phyloP scores from a whole-genome alignment of 345 rosid species.

The Laguncularia racemosa region DNA sequence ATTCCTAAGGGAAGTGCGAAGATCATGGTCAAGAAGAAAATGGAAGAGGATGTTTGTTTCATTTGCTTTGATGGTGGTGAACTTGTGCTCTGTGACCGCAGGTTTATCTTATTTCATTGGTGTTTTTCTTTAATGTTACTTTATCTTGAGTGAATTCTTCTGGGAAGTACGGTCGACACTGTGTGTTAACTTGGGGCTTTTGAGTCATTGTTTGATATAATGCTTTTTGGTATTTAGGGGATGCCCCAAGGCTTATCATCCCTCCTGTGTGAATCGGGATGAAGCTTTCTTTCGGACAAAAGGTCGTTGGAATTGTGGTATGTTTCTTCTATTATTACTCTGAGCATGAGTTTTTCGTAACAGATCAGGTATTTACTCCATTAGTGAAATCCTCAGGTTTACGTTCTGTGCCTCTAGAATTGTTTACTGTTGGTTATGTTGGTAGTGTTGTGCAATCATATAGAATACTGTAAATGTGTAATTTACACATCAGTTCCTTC shows the following conservation, averaged over 20 bases:
- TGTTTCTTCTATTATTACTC: slow-evolving; percentile 14
- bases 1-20: slow-evolving; percentile 30
- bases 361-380: too few relatives aligned
- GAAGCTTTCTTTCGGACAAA: slow-evolving; percentile 79
- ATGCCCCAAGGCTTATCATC: slow-evolving; percentile 97
- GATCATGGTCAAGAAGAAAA: slow-evolving; percentile 52
- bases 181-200: not conserved
- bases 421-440: too few relatives aligned
- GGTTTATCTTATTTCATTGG: slow-evolving; percentile 32
- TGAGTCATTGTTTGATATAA: not conserved
- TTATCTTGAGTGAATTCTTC: slow-evolving; percentile 1
- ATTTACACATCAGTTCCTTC: too few relatives aligned
- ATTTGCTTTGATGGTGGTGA: slow-evolving; percentile 97
- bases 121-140: not conserved
- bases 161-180: slow-evolving; percentile 4
- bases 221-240: slow-evolving; percentile 47
- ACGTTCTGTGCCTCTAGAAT: too few relatives aligned
- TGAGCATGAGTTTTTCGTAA: not conserved
- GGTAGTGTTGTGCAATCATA: too few relatives aligned
- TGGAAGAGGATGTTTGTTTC: slow-evolving; percentile 97
- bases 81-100: slow-evolving; percentile 95
- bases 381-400: too few relatives aligned
- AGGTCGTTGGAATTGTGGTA: slow-evolving; percentile 98
- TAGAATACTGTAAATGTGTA: too few relatives aligned
- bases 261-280: slow-evolving; percentile 84